Evolutionary conservation across 305 asterid species (phyloP).

Genomic region (Solanum hybrid): DNA sequence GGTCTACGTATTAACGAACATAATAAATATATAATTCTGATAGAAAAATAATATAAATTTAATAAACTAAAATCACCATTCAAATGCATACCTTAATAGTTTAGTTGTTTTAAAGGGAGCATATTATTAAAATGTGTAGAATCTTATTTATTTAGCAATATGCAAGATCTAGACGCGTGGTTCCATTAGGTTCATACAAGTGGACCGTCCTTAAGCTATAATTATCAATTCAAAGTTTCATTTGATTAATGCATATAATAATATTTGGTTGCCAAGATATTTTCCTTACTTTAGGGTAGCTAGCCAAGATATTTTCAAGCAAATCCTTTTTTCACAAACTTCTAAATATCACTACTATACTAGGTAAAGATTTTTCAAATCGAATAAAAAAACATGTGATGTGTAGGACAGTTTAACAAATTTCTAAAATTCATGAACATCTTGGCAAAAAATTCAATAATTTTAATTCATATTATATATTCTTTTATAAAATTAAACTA

Average conservation of each 20-base stretch:
- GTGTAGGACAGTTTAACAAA: not conserved
- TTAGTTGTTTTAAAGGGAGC: not conserved
- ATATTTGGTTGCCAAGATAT: not conserved
- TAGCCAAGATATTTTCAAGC: not conserved
- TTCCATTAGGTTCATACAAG: not conserved
- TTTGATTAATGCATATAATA: slow-evolving; percentile 1
- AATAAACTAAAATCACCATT: not conserved
- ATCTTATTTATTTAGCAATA: not conserved
- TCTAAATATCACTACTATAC: not conserved
- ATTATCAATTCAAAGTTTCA: not conserved
- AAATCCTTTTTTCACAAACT: not conserved
- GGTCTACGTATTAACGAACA: not conserved
- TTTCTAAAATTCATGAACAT: not conserved
- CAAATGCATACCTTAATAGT: not conserved
- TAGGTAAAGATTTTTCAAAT: not conserved
- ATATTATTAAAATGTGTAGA: not conserved
- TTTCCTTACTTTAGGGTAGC: not conserved
- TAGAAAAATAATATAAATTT: too few relatives aligned
- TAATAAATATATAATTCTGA: too few relatives aligned
- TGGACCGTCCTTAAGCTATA: not conserved
- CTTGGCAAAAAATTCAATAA: not conserved
- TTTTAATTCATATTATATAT: not conserved
- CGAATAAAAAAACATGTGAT: not conserved
- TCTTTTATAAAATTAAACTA: not conserved
- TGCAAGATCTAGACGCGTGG: not conserved